Base-by-base conservation (phyloP, 192 early-diverging fungal species). In the Irineochytrium annulatum region DNA sequence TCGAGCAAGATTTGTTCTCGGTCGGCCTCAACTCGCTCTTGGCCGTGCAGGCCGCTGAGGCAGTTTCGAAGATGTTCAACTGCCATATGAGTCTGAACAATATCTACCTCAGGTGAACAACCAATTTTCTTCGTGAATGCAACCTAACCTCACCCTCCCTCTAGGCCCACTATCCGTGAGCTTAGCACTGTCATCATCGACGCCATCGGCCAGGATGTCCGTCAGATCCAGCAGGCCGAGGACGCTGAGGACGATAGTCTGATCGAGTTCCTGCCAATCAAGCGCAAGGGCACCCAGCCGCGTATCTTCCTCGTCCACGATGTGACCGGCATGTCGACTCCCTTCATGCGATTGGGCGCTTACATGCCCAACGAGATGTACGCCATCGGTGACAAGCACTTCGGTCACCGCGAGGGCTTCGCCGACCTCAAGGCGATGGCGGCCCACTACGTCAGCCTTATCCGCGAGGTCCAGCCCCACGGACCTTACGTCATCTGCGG, bases 281-380 rank as follows among this genome's bases (percentile, higher is more conserved):
- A 51, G 48, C 17, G 27, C 11, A 51, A 8, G 6, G 48, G 48
- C 6, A 16, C 20, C 20, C 11, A 14, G 22, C 59, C 59, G 19
- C 13, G 31, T 8, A 26, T 48, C 13, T 61, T 61, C 48, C 20
- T 61, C 46, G 39, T 61, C 33, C 59, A 61, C 59, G 59, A 27
- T 48, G 27, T 61, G 22, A 34, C 34, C 31, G 59, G 59, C 14
- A 61, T 61, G 59, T 45, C 59, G 13, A 34, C 24, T 6, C 24
- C 32, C 31, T 61, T 34, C 22, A 35, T 35, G 44, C 24, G 27
- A 16, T 34, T 61, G 30, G 59, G 59, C 24, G 19, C 46, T 27
- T 52, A 52, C 48, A 11, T 61, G 17, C 26, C 20, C 29, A 52
- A 34, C 30, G 29, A 27, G 28, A 52, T 32, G 14, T 61, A 61